Percentiles rank a stretch among this genome's conserved stretches.
phyloP scores from a whole-genome alignment of 176 grass and related monocot species.

The Miscanthus lutarioriparius region DNA sequence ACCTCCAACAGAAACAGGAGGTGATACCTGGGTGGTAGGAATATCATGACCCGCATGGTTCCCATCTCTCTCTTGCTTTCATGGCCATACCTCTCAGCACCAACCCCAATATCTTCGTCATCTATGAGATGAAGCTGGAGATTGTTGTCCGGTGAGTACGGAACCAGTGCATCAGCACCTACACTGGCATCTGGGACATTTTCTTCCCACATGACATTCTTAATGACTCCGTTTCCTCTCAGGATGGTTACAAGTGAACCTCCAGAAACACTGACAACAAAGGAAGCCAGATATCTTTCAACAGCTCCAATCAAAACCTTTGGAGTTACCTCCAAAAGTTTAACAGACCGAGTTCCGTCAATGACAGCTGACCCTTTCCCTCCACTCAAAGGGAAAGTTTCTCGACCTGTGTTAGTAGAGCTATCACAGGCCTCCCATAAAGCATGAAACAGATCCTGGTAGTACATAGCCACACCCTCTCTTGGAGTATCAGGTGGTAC shows the following conservation, averaged over 20 bases:
- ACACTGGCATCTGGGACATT: slow-evolving; percentile 37
- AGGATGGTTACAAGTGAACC: slow-evolving; percentile 58
- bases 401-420: slow-evolving; percentile 67
- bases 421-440: slow-evolving; percentile 86
- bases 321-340: slow-evolving; percentile 77
- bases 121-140: slow-evolving; percentile 57
- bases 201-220: slow-evolving; percentile 76
- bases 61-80: slow-evolving; percentile 70
- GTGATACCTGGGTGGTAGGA: slow-evolving; percentile 90
- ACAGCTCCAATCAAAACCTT: slow-evolving; percentile 71
- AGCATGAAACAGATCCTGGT: slow-evolving; percentile 73
- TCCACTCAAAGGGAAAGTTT: slow-evolving; percentile 75
- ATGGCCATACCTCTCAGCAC: slow-evolving; percentile 25
- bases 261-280: slow-evolving; percentile 73
- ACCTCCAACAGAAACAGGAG: slow-evolving; percentile 97
- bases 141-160: slow-evolving; percentile 51
- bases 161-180: slow-evolving; percentile 70
- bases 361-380: slow-evolving; percentile 76
- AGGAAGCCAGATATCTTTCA: slow-evolving; percentile 72
- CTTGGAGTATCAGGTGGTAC: slow-evolving; percentile 52
- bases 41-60: slow-evolving; percentile 66
- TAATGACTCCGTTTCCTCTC: slow-evolving; percentile 69
- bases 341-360: slow-evolving; percentile 78
- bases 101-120: slow-evolving; percentile 35
- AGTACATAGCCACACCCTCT: slow-evolving; percentile 45